phyloP scores from a whole-genome alignment of 2,329 filamentous ascomycete species.

The Reticulascus tulasneorum region DNA sequence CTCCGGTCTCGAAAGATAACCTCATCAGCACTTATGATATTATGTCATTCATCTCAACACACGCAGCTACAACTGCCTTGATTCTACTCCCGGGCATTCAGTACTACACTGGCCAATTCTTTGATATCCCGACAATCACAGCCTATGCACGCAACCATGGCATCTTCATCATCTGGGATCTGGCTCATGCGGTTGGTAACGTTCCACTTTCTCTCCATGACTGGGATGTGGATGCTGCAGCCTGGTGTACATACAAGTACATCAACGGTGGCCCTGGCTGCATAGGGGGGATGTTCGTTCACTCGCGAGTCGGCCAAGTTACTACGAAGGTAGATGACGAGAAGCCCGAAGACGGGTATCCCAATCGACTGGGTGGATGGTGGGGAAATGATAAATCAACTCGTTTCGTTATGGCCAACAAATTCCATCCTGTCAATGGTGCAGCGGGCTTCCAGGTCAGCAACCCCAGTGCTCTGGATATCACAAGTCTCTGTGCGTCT shows the following conservation, averaged over 20 bases:
- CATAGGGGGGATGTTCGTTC: constrained; percentile 78
- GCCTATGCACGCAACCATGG: constrained; percentile 67
- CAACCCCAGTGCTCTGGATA: constrained; percentile 73
- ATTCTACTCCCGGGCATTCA: constrained; percentile 83
- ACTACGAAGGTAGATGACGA: constrained; percentile 30
- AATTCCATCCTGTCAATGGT: constrained; percentile 71
- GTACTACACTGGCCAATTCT: constrained; percentile 86
- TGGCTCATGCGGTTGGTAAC: constrained; percentile 83
- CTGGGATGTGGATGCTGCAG: constrained; percentile 88
- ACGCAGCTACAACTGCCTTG: constrained; percentile 69
- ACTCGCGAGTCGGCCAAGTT: constrained; percentile 66
- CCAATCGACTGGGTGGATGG: constrained; percentile 74
- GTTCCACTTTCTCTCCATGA: constrained; percentile 76
- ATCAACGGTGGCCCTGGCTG: constrained; percentile 80
- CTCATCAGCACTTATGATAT: constrained; percentile 69
- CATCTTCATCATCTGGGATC: constrained; percentile 79
- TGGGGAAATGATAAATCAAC: constrained; percentile 77
- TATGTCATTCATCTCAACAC: constrained; percentile 66
- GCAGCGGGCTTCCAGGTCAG: constrained; percentile 81
- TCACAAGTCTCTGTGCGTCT: constrained; percentile 66
- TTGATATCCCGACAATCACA: constrained; percentile 80
- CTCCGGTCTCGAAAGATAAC: constrained; percentile 42
- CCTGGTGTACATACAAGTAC: constrained; percentile 95
- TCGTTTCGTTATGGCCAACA: constrained; percentile 80
- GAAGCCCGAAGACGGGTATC: constrained; percentile 45